phyloP scores from a whole-genome alignment of 176 grass and related monocot species.

The Cenchrus fungigraminus region DNA sequence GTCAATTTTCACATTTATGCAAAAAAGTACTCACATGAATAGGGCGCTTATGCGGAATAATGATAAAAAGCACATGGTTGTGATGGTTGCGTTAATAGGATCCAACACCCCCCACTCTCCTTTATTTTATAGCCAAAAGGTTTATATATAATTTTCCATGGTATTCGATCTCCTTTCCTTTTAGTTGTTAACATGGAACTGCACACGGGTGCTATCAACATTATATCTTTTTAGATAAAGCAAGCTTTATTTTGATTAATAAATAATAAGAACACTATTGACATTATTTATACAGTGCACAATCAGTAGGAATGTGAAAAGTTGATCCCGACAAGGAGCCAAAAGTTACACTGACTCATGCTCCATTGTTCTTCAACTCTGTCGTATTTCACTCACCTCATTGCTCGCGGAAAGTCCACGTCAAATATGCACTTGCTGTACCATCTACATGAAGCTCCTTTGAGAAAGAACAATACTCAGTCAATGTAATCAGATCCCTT shows the following conservation, averaged over 20 bases:
- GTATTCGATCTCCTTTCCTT: neutral
- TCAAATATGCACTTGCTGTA: constrained; percentile 24
- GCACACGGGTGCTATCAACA: neutral
- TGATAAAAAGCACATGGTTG: neutral
- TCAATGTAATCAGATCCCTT: constrained; percentile 12
- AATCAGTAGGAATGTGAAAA: constrained; percentile 41
- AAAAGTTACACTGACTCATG: constrained; percentile 53
- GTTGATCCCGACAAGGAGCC: constrained; percentile 50
- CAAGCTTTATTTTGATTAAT: neutral
- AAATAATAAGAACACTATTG: neutral
- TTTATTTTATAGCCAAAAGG: neutral
- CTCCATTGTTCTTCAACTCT: constrained; percentile 32
- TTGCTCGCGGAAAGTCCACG: constrained; percentile 33
- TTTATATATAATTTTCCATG: neutral
- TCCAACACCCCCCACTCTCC: neutral
- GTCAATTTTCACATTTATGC: neutral
- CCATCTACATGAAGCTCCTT: constrained; percentile 19
- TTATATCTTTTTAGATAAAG: neutral
- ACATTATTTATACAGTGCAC: neutral
- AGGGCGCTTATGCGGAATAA: neutral
- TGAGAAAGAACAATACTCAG: neutral
- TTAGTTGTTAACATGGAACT: neutral
- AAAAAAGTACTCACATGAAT: neutral
- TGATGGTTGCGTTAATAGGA: neutral
- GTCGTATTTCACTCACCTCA: constrained; percentile 27